Percentiles rank a stretch among this genome's conserved stretches.
phyloP scores from a whole-genome alignment of 768 basidiomycete genomes.

The Tylopilus balloui region DNA sequence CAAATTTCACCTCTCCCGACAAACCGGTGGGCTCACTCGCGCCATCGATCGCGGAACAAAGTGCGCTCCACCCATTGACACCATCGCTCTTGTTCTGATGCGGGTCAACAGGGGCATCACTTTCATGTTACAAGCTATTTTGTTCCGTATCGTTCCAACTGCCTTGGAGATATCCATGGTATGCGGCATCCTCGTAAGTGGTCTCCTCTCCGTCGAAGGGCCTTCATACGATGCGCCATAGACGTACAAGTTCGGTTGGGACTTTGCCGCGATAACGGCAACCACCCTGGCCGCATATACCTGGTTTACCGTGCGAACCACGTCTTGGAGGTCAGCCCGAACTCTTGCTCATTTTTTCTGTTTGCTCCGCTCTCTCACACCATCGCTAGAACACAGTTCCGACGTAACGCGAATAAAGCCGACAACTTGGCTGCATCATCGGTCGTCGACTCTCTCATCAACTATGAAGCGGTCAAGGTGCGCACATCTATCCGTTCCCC shows the following conservation, averaged over 20 bases:
- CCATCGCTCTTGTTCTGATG: not conserved
- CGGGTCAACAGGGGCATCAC: conserved; percentile 74
- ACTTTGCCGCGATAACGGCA: conserved; percentile 89
- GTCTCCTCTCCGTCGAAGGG: not conserved
- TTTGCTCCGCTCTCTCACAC: not conserved
- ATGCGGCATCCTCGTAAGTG: conserved; percentile 87
- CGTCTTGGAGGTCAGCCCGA: conserved; percentile 78
- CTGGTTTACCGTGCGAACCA: conserved; percentile 96
- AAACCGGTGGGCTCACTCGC: conserved; percentile 92
- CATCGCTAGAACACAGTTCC: conserved; percentile 73
- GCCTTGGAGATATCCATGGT: conserved; percentile 95
- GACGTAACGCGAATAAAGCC: conserved; percentile 90
- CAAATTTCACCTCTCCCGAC: conserved; percentile 86
- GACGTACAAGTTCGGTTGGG: conserved; percentile 98
- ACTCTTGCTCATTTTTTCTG: not conserved
- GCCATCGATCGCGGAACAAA: conserved; percentile 98
- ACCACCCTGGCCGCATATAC: conserved; percentile 86
- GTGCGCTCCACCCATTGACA: conserved; percentile 39
- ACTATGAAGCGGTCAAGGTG: conserved; percentile 98
- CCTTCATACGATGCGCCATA: conserved; percentile 27
- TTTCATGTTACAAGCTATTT: conserved; percentile 86
- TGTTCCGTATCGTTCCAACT: conserved; percentile 94
- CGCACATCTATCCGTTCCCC: conserved; percentile 3
- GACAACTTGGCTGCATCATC: conserved; percentile 95
- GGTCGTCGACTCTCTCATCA: conserved; percentile 93